These are phyloP conservation scores for Kluyveromyces sp. DNA, from an alignment of 1,139 yeast genomes.

Conservation along the genomic window DNA sequence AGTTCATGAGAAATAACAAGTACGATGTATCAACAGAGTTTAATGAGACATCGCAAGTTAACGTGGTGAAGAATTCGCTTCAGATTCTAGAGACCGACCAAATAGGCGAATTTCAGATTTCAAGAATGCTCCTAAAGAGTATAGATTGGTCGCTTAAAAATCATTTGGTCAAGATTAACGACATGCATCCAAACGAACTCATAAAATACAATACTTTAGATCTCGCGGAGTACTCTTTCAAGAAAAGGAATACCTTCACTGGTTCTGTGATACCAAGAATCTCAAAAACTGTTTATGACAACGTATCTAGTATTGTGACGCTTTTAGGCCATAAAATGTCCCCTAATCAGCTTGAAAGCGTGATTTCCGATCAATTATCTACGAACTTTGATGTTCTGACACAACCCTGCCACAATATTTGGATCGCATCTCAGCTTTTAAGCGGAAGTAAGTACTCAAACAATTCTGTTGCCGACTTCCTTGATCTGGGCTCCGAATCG, in stretches of 20 bases:
- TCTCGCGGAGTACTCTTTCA: not conserved
- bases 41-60: not conserved
- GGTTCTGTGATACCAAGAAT: conserved; percentile 1
- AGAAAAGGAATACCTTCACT: no score
- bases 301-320: not conserved
- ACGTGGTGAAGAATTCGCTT: conserved; percentile 7
- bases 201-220: not conserved
- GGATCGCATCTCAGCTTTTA: conserved; percentile 3
- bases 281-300: not conserved
- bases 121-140: not conserved
- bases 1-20: not conserved
- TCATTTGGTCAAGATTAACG: not conserved
- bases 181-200: not conserved
- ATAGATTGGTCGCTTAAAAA: conserved; percentile 2
- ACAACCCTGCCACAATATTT: not conserved
- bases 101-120: conserved; percentile 5
- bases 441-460: not conserved
- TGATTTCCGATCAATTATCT: not conserved
- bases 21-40: not conserved
- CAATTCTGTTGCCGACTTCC: not conserved
- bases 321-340: not conserved
- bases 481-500: not conserved
- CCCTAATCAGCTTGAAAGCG: not conserved
- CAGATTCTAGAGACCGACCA: conserved; percentile 6
- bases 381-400: not conserved